Evolutionary conservation across 2,329 filamentous ascomycete genomes (phyloP), one percentile per base, ranked within the genome.

Genomic region (Pleoardoris graminearum): DNA sequence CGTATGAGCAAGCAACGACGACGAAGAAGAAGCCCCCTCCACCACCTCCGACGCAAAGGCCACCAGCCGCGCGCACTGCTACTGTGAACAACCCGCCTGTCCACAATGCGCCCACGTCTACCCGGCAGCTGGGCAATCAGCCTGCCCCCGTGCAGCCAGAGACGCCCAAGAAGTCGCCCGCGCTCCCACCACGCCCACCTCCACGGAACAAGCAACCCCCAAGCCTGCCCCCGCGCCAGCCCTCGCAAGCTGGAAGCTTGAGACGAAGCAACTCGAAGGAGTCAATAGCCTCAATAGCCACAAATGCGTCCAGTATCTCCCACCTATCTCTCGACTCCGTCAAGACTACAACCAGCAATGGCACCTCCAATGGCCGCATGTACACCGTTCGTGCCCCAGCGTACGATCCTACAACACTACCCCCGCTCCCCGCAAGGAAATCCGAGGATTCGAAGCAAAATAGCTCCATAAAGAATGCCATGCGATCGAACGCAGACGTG

Each of bases 331-430:
- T 76, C 43, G 70, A 74, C 7, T 82, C 81, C 1, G 75, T 75
- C 32, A 76, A 75, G 45, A 73, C 76, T 21, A 76, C 63, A n/a
- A 69, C 70, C 42, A 51, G 67, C 63, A 52, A 68, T 56, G 70
- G 67, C 17, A 57, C 65, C 19, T 43, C 35, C 10, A 48, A 54
- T 45, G 53, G 48, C 27, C 32, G 60, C 14, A 43, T 69, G 21
- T 68, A 71, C 51, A 71, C 75, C 37, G 70, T 81, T 42, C 78
- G 79, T 61, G 81, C 83, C 5, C 84, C 84, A 8, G 78, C 79
- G 41, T 86, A 80, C 71, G 81, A 83, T 54, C 79, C 82, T 43
- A 68, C 77, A 12, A 76, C 78, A 32, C 69, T 85, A 8, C 84
- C 84, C 46, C 74, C 79, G 25, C 71, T 85, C 30, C 82, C 82